These are phyloP conservation scores for Breynia disticha DNA, from an alignment of 441 rosid genomes.

Conservation along the genomic window DNA sequence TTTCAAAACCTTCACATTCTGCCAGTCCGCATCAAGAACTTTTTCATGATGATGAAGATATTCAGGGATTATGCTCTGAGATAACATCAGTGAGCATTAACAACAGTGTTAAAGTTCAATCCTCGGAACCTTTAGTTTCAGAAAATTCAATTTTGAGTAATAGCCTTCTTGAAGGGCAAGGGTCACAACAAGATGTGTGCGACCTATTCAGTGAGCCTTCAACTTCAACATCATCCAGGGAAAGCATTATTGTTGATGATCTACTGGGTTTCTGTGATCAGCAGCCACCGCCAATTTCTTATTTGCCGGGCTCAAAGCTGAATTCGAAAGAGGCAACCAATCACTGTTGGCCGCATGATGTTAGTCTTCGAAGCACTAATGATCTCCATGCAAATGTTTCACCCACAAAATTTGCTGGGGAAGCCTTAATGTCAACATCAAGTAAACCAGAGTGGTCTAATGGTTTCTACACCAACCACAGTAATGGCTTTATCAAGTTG, in stretches of 20 bases:
- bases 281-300: conserved; percentile 11
- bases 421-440: conserved; percentile 17
- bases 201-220: conserved; percentile 12
- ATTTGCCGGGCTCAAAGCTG: conserved; percentile 4
- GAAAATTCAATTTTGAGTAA: conserved; percentile 18
- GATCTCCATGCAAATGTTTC: conserved; percentile 13
- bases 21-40: conserved; percentile 14
- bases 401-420: conserved; percentile 10
- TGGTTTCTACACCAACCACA: conserved; percentile 30
- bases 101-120: conserved; percentile 16
- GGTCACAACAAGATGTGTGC: conserved; percentile 7
- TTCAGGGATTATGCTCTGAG: conserved; percentile 20
- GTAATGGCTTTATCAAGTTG: conserved; percentile 20
- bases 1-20: conserved; percentile 3
- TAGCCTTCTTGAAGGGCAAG: conserved; percentile 14
- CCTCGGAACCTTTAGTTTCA: conserved; percentile 6
- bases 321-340: conserved; percentile 11
- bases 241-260: conserved; percentile 19
- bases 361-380: conserved; percentile 3
- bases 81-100: conserved; percentile 18
- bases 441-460: conserved; percentile 24
- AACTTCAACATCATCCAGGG: conserved; percentile 13
- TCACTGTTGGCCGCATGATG: conserved; percentile 17
- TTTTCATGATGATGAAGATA: conserved; percentile 13
- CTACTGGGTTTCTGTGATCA: conserved; percentile 23